These are phyloP conservation scores for Cercospora brassicicola DNA, from an alignment of 2,329 filamentous ascomycete genomes.

Conservation along the genomic window DNA sequence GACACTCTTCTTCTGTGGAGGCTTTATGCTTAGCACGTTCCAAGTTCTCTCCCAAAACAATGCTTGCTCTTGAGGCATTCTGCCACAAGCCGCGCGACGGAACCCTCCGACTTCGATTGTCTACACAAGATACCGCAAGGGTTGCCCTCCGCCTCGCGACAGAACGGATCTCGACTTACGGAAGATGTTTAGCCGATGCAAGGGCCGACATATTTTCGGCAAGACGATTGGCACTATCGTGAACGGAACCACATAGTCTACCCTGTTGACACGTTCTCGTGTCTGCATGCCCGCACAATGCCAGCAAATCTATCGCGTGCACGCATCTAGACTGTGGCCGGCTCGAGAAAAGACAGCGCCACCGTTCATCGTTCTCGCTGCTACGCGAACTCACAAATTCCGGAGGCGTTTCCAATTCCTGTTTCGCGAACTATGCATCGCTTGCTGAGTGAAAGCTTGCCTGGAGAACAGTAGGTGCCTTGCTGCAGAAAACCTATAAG, in stretches of 20 bases:
- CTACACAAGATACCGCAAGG: not conserved
- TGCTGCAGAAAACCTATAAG: not conserved
- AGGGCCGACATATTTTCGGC: conserved; percentile 3
- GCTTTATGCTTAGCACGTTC: not conserved
- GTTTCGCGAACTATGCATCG: not conserved
- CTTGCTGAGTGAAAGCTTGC: not conserved
- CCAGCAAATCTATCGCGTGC: not conserved
- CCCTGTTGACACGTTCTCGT: conserved; percentile 2
- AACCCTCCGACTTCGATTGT: not conserved
- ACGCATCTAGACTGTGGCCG: not conserved
- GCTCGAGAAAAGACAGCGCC: not conserved
- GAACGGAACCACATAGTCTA: not conserved
- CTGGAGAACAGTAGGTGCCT: not conserved
- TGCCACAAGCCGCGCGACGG: not conserved
- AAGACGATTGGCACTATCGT: not conserved
- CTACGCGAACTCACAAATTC: not conserved
- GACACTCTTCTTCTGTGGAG: not conserved
- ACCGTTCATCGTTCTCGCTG: not conserved
- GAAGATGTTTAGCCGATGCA: not conserved
- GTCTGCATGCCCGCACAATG: not conserved
- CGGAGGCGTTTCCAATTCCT: not conserved
- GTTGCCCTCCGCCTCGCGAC: not conserved
- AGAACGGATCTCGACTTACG: not conserved
- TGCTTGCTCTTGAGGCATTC: not conserved
- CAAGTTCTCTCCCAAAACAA: not conserved